Percentiles rank a stretch among this genome's conserved stretches.
These are phyloP conservation scores for Nannizzia gypsea DNA, from an alignment of 2,329 filamentous ascomycete species.

Conservation along the genomic window DNA sequence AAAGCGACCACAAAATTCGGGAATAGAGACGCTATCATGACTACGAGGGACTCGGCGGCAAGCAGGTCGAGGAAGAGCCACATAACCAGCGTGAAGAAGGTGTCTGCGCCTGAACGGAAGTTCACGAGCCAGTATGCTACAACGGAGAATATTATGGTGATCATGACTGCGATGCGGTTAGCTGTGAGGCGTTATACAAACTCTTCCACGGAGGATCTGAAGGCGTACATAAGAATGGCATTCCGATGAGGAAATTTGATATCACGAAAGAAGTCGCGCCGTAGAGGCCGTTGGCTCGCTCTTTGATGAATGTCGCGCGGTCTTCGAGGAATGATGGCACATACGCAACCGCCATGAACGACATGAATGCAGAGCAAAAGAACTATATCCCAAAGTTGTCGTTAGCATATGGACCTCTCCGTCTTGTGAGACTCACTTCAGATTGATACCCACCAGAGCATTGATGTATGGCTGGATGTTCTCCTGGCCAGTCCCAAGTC, in stretches of 20 bases:
- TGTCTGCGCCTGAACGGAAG: conserved; percentile 52
- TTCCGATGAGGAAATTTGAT: conserved; percentile 69
- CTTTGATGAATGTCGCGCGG: conserved; percentile 58
- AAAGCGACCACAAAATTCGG: conserved; percentile 71
- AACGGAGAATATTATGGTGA: conserved; percentile 61
- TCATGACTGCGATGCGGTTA: conserved; percentile 42
- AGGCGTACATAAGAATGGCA: conserved; percentile 58
- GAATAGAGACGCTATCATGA: conserved; percentile 59
- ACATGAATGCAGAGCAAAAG: conserved; percentile 64
- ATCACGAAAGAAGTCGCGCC: conserved; percentile 60
- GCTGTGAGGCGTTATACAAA: background rate
- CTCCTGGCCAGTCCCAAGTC: conserved; percentile 54
- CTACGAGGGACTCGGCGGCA: conserved; percentile 70
- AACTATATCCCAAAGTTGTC: conserved; percentile 38
- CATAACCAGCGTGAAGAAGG: conserved; percentile 68
- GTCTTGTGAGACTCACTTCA: background rate
- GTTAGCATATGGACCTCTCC: background rate
- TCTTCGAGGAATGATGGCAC: conserved; percentile 77
- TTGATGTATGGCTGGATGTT: conserved; percentile 75
- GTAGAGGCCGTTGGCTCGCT: conserved; percentile 71
- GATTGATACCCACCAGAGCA: conserved; percentile 45
- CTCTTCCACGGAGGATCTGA: background rate
- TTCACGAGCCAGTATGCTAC: conserved; percentile 71
- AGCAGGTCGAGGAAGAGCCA: conserved; percentile 79
- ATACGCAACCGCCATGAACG: conserved; percentile 74